These are phyloP conservation scores for Canariomyces notabilis DNA, from an alignment of 2,329 filamentous ascomycete genomes.

Conservation along the genomic window DNA sequence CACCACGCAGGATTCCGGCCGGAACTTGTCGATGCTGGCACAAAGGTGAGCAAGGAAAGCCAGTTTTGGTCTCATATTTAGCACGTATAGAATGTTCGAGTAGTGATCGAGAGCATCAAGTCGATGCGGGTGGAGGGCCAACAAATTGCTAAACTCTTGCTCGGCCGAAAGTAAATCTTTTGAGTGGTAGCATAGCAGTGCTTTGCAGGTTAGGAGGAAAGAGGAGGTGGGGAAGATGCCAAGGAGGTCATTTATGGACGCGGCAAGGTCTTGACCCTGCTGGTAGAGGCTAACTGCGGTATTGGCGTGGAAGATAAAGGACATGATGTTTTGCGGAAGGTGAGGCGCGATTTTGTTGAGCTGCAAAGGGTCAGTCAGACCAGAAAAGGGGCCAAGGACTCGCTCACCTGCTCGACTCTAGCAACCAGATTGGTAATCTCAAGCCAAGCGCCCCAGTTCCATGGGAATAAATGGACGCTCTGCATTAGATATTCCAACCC, in stretches of 20 bases:
- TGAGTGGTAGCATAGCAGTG: slow-evolving; percentile 82
- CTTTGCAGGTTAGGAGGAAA: slow-evolving; percentile 86
- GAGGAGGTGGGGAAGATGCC: slow-evolving; percentile 81
- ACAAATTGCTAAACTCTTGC: slow-evolving; percentile 67
- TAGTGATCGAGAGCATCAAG: slow-evolving; percentile 93
- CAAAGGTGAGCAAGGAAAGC: slow-evolving; percentile 90
- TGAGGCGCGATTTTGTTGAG: slow-evolving; percentile 65
- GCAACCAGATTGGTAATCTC: slow-evolving; percentile 80
- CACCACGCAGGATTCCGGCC: slow-evolving; percentile 93
- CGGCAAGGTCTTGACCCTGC: slow-evolving; percentile 68
- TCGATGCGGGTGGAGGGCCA: slow-evolving; percentile 68
- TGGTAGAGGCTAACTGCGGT: slow-evolving; percentile 90
- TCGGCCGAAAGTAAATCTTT: slow-evolving; percentile 70
- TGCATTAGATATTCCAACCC: slow-evolving; percentile 83
- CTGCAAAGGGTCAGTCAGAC: slow-evolving; percentile 40
- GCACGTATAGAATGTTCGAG: slow-evolving; percentile 94
- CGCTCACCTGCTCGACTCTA: slow-evolving; percentile 71
- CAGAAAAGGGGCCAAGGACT: not conserved
- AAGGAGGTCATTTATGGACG: slow-evolving; percentile 70
- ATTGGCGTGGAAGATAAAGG: slow-evolving; percentile 89
- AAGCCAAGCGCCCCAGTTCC: slow-evolving; percentile 97
- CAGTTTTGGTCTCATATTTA: slow-evolving; percentile 80
- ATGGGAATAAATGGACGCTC: slow-evolving; percentile 84
- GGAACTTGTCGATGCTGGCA: slow-evolving; percentile 88
- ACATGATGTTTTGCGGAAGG: slow-evolving; percentile 85